Evolutionary conservation across 2,329 filamentous ascomycete species (phyloP), one percentile per base, ranked within the genome.

Genomic region (Cyclaneusma minus): DNA sequence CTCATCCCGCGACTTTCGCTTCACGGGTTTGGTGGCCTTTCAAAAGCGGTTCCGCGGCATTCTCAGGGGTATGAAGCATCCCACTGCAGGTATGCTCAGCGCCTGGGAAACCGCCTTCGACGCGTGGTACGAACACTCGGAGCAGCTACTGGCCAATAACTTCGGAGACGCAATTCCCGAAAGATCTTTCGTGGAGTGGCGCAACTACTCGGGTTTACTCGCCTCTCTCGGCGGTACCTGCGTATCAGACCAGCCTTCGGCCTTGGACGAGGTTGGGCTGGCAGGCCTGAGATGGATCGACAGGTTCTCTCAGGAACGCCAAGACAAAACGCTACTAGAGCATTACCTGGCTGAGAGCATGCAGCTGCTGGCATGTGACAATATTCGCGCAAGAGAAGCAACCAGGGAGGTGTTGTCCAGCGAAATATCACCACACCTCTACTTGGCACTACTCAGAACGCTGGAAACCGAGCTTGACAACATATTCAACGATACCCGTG

Each of bases 11-110:
- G 62, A 60, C 2, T 78, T 77, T 40, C 59, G 68, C 15, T 73
- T 78, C 38, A 78, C 73, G 6, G 73, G 73, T 1, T 49, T 76
- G 6, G 73, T 78, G 7, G 73, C 72, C 3, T 79, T 79, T 40
- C 73, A 79, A 37, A 77, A 76, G 41, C 60, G 72, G 21, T 58
- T 72, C 16, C 61, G 72, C 22, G 58, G 59, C 8, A 55, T 77
- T 16, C 44, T 78, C 13, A 56, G 68, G 13, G 62, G 62, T 24
- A 65, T 77, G 52, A 60, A 66, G 25, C 64, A 62, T 35, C 73
- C 73, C 12, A 73, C 68, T 7, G 53, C 56, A n/a, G 71, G 70
- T n/a, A 75, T 79, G 27, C 49, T 79, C 15, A 61, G 64, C 29
- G 71, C 73, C 3, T 79, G 73, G 73, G 69, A 75, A 38, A 55